A percentile compares a stretch with the other conserved stretches of the same genome.
Conservation (phyloP, 768 basidiomycete species). For the Pulveroboletus sp. region DNA sequence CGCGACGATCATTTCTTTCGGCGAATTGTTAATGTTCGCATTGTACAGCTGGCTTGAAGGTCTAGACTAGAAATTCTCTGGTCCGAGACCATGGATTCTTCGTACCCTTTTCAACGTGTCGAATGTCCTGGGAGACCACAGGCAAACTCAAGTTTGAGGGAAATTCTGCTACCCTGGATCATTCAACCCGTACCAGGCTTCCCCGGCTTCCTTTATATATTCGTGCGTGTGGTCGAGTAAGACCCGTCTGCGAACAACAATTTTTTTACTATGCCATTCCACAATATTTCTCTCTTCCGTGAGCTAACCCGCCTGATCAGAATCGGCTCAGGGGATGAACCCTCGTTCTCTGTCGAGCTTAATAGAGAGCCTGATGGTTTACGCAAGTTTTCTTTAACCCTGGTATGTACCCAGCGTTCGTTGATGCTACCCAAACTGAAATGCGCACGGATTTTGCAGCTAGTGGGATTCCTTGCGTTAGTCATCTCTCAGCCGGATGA, state of each 20-base stretch:
- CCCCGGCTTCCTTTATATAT: slow-evolving; percentile 9
- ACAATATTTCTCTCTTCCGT: neutral
- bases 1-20: neutral
- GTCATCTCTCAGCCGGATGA: neutral
- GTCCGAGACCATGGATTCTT: neutral
- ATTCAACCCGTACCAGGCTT: neutral
- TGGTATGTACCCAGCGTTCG: slow-evolving; percentile 11
- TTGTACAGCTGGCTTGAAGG: neutral
- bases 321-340: neutral
- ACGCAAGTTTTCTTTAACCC: slow-evolving; percentile 20
- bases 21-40: neutral
- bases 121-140: neutral
- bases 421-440: neutral
- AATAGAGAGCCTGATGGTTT: slow-evolving; percentile 19
- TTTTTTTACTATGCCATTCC: slow-evolving; percentile 9
- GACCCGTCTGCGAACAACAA: neutral
- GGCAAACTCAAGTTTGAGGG: neutral
- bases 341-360: slow-evolving; percentile 11
- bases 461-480: slow-evolving; percentile 27
- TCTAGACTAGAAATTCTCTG: slow-evolving; percentile 4
- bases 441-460: slow-evolving; percentile 9
- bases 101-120: neutral
- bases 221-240: neutral
- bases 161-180: neutral
- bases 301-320: neutral